Conservation (phyloP, 179 eudicot species). For the Actinidia arguta region DNA sequence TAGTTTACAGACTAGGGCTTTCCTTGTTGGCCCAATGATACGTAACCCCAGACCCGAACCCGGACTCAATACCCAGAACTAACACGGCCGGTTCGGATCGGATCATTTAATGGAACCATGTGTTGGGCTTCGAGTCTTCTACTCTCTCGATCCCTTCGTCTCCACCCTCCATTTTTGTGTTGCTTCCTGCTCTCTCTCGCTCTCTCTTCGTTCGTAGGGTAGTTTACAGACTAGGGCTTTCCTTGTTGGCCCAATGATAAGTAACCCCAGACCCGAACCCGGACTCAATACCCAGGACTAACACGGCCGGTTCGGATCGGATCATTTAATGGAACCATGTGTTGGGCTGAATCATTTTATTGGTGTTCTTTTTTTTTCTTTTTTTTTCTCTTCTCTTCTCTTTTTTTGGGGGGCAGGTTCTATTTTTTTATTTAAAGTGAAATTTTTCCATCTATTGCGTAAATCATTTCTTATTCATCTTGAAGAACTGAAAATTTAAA, state of each 20-base stretch:
- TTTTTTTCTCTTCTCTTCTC: no score
- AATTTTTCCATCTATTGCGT: no score
- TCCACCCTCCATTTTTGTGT: slow-evolving; percentile 57
- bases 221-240: neutral
- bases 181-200: neutral
- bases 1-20: neutral
- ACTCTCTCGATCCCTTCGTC: slow-evolving; percentile 68
- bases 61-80: no score
- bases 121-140: slow-evolving; percentile 52
- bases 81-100: no score
- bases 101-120: no score
- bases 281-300: no score
- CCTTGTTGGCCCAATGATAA: neutral
- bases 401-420: no score
- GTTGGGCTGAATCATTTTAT: neutral
- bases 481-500: no score
- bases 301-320: no score
- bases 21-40: neutral
- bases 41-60: neutral
- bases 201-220: neutral
- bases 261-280: neutral
- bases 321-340: no score
- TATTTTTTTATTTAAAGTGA: no score
- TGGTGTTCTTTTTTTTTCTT: neutral
- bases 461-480: no score